Evolutionary conservation across 2,329 filamentous ascomycete species (phyloP).

Genomic region (Ascochyta koolunga): DNA sequence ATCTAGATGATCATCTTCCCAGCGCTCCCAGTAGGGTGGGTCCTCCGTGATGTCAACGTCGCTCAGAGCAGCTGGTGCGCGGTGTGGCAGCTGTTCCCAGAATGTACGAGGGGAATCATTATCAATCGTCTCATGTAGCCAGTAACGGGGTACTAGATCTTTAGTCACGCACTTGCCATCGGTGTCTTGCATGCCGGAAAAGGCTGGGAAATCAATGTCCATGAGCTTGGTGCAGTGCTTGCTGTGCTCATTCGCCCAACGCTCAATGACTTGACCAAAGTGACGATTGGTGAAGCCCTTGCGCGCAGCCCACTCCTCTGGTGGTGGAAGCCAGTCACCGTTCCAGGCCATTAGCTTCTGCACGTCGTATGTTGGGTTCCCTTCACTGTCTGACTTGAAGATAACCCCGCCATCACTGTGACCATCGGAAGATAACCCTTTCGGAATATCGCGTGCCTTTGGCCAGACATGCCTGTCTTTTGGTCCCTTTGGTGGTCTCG

Average conservation of each 20-base stretch:
- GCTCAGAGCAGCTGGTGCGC: conserved; percentile 31
- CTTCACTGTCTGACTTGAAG: conserved; percentile 36
- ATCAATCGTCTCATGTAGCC: conserved; percentile 37
- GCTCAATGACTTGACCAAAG: conserved; percentile 41
- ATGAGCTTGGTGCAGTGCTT: conserved; percentile 15
- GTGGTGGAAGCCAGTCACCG: conserved; percentile 54
- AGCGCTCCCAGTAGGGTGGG: conserved; percentile 42
- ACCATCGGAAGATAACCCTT: conserved; percentile 17
- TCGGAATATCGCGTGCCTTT: conserved; percentile 37
- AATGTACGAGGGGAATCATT: conserved; percentile 28
- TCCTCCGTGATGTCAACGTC: conserved; percentile 28
- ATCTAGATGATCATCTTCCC: conserved; percentile 10
- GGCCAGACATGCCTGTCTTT: conserved; percentile 30
- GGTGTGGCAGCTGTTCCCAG: conserved; percentile 30
- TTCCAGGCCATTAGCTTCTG: conserved; percentile 53
- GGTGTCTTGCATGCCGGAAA: neutral
- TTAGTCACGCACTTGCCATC: conserved; percentile 13
- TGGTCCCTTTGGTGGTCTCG: conserved; percentile 5
- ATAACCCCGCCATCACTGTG: conserved; percentile 32
- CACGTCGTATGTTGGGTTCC: conserved; percentile 43
- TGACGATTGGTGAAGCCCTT: conserved; percentile 35
- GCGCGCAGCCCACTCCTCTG: conserved; percentile 55
- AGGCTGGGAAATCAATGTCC: conserved; percentile 8
- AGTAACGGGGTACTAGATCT: conserved; percentile 39
- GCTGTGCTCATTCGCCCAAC: conserved; percentile 37